Conservation (phyloP, 2,329 filamentous ascomycete species). For the Neofusicoccum sp. region DNA sequence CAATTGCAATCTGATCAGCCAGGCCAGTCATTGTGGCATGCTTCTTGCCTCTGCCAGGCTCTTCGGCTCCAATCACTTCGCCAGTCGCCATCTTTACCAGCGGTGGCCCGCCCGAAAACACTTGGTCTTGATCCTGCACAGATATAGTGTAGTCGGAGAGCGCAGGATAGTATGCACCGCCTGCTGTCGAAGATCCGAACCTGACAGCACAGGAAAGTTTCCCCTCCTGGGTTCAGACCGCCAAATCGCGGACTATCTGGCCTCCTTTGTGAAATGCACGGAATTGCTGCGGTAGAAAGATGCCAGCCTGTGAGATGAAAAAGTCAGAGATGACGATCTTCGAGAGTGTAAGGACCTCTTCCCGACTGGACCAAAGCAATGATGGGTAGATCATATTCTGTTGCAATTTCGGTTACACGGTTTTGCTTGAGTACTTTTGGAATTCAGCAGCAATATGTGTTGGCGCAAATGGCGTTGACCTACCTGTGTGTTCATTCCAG, state of each 20-base stretch:
- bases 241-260: constrained; percentile 36
- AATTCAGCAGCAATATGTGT: not conserved
- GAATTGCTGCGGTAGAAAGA: constrained; percentile 47
- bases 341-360: not conserved
- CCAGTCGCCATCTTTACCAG: constrained; percentile 50
- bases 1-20: constrained; percentile 44
- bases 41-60: constrained; percentile 43
- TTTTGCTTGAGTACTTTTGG: constrained; percentile 38
- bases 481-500: constrained; percentile 39
- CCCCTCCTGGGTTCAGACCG: constrained; percentile 38
- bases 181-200: constrained; percentile 46
- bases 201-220: constrained; percentile 45
- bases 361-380: constrained; percentile 42
- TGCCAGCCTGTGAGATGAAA: constrained; percentile 31
- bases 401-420: constrained; percentile 39
- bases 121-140: constrained; percentile 44
- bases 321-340: not conserved
- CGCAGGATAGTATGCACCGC: constrained; percentile 43
- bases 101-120: constrained; percentile 46
- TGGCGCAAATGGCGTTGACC: not conserved
- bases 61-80: constrained; percentile 43
- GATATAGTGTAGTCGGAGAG: constrained; percentile 46
- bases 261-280: constrained; percentile 46
- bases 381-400: constrained; percentile 42
- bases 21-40: constrained; percentile 44